Percentiles rank a stretch among this genome's conserved stretches.
Evolutionary conservation across 768 basidiomycete genomes (phyloP).

Genomic region (Clitopilus hobsonii): DNA sequence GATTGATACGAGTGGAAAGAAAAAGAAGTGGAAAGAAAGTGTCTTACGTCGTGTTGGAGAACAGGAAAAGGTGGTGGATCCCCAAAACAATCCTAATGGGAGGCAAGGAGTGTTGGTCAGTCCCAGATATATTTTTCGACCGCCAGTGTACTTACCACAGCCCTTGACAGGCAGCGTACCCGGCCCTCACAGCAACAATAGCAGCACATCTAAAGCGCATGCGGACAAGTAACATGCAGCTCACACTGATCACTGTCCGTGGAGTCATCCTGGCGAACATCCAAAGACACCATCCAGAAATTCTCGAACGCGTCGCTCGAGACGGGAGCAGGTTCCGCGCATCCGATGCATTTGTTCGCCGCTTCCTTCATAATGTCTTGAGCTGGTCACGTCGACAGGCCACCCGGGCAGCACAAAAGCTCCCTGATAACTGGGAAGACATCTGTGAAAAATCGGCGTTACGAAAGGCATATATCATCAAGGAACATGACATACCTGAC

Average conservation of each 20-base stretch:
- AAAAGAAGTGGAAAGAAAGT: conserved; percentile 14
- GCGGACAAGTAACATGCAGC: conserved; percentile 1
- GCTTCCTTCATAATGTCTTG: conserved; percentile 11
- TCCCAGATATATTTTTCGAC: conserved; percentile 7
- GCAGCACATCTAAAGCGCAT: conserved; percentile 13
- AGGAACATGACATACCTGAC: conserved; percentile 24
- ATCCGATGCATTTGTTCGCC: conserved; percentile 18
- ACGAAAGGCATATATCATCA: conserved; percentile 20
- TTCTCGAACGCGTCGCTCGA: conserved; percentile 17
- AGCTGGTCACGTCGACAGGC: conserved; percentile 19
- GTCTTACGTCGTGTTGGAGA: background rate
- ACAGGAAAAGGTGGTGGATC: conserved; percentile 6
- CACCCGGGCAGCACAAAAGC: conserved; percentile 30
- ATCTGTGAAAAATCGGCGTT: conserved; percentile 20
- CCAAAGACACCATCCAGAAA: conserved; percentile 13
- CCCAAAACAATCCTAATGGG: conserved; percentile 10
- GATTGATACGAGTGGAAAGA: conserved; percentile 16
- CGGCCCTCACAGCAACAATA: conserved; percentile 6
- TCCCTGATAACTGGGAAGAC: conserved; percentile 24
- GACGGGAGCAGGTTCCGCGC: conserved; percentile 23
- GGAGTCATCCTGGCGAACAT: conserved; percentile 25
- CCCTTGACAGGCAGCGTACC: conserved; percentile 11
- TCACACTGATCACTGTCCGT: conserved; percentile 19
- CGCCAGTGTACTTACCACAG: background rate
- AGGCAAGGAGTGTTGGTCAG: conserved; percentile 13